phyloP scores from a whole-genome alignment of 192 early-diverging fungal species.

The Dispira parvispora region DNA sequence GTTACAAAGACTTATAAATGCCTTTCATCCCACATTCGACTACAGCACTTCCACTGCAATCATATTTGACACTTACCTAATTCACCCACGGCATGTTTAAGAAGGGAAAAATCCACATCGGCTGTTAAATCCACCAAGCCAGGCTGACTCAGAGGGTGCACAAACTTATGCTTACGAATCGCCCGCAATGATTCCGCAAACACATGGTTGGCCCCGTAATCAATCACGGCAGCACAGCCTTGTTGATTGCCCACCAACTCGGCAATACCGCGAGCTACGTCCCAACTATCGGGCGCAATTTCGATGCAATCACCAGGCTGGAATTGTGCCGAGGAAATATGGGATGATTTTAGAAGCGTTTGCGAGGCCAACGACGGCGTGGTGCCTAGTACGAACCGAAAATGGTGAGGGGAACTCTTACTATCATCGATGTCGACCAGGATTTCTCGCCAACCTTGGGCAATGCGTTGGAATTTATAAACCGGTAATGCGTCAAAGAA shows the following conservation, averaged over 20 bases:
- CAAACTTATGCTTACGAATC: constrained; percentile 68
- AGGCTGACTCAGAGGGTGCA: constrained; percentile 55
- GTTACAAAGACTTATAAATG: no score
- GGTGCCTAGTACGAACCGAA: constrained; percentile 53
- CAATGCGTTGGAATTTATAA: constrained; percentile 51
- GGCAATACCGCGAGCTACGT: constrained; percentile 45
- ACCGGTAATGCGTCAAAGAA: constrained; percentile 95
- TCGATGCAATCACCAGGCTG: constrained; percentile 65
- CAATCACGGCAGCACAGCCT: constrained; percentile 63
- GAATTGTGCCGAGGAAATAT: constrained; percentile 25
- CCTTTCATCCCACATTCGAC: no score
- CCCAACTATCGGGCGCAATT: constrained; percentile 64
- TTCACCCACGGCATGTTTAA: constrained; percentile 36
- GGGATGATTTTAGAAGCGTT: constrained; percentile 21
- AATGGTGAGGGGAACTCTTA: constrained; percentile 46
- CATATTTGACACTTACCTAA: constrained; percentile 14
- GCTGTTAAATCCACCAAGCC: constrained; percentile 79
- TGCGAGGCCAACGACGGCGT: constrained; percentile 34
- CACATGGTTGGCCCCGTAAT: constrained; percentile 75
- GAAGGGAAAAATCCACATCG: constrained; percentile 76
- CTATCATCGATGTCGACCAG: constrained; percentile 70
- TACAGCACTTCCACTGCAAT: no score
- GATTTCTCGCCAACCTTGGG: constrained; percentile 78
- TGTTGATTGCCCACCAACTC: constrained; percentile 42
- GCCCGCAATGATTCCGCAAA: constrained; percentile 71